A percentile compares a stretch with the other conserved stretches of the same genome.
phyloP scores from a whole-genome alignment of 495 filamentous ascomycete species.

The Xylaria cubensis region DNA sequence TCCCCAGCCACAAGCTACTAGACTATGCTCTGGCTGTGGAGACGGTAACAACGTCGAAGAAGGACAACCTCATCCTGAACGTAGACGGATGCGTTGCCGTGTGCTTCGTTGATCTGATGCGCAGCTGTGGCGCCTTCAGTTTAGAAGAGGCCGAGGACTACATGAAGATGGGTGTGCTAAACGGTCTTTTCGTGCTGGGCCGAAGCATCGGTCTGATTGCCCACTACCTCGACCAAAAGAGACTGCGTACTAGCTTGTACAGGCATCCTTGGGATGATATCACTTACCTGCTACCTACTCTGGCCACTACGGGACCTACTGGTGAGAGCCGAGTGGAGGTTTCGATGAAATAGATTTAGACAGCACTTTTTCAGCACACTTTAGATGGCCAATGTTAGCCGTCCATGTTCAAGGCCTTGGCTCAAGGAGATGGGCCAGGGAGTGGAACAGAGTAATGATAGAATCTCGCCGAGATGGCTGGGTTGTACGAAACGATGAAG shows the following conservation, averaged over 20 bases:
- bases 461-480: constrained; percentile 25
- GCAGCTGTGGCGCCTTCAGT: constrained; percentile 96
- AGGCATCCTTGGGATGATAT: constrained; percentile 99
- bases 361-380: constrained; percentile 10
- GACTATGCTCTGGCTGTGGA: constrained; percentile 98
- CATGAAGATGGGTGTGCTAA: constrained; percentile 93
- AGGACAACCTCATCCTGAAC: constrained; percentile 99
- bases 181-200: constrained; percentile 97
- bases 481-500: constrained; percentile 29
- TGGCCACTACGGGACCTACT: constrained; percentile 71
- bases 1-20: constrained; percentile 94
- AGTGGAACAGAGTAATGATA: constrained; percentile 24
- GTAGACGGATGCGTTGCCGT: constrained; percentile 98
- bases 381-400: constrained; percentile 15
- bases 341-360: constrained; percentile 54
- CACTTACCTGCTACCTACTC: constrained; percentile 89
- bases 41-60: constrained; percentile 98
- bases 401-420: constrained; percentile 12
- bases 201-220: constrained; percentile 98
- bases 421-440: constrained; percentile 7
- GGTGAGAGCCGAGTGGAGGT: constrained; percentile 96
- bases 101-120: constrained; percentile 96
- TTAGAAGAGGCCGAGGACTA: constrained; percentile 84
- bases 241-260: constrained; percentile 96
- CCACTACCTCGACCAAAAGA: constrained; percentile 99